These are phyloP conservation scores for Thalassiosira mediterranea DNA, from an alignment of 352 stramenopile species.

Conservation along the genomic window DNA sequence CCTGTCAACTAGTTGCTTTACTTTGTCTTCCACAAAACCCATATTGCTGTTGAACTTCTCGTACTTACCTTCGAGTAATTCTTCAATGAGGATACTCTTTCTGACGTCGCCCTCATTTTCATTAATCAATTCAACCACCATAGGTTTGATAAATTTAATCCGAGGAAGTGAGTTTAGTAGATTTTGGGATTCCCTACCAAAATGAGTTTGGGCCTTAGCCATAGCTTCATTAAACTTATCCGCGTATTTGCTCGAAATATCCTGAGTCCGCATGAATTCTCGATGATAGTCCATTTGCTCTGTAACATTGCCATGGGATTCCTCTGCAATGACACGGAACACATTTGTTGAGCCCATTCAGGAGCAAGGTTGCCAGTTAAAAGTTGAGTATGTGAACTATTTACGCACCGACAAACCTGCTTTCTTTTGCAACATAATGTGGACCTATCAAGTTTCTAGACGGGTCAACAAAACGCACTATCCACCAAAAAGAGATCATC, in stretches of 20 bases:
- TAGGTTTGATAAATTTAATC: constrained; percentile 55
- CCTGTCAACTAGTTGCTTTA: constrained; percentile 4
- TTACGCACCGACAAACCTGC: constrained; percentile 41
- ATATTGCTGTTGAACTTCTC: constrained; percentile 62
- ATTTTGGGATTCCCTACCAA: not conserved
- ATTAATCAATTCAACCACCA: constrained; percentile 45
- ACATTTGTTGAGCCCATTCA: not conserved
- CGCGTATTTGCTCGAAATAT: constrained; percentile 42
- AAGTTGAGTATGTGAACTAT: not conserved
- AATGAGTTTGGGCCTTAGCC: constrained; percentile 23
- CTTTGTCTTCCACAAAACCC: constrained; percentile 36
- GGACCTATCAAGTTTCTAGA: constrained; percentile 38
- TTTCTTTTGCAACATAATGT: constrained; percentile 58
- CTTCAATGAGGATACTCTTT: constrained; percentile 47
- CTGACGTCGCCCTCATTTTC: constrained; percentile 17
- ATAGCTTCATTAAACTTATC: constrained; percentile 51
- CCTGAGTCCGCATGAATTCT: constrained; percentile 55
- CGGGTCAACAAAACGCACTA: constrained; percentile 54
- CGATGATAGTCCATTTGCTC: constrained; percentile 45
- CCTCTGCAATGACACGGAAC: constrained; percentile 4
- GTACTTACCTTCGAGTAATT: constrained; percentile 54
- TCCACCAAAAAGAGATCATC: not conserved
- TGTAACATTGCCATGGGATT: constrained; percentile 9
- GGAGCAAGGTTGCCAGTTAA: not conserved
- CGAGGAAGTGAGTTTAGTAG: constrained; percentile 24